Conservation (phyloP, 2,329 filamentous ascomycete species). For the Thielaviopsis ethacetica region DNA sequence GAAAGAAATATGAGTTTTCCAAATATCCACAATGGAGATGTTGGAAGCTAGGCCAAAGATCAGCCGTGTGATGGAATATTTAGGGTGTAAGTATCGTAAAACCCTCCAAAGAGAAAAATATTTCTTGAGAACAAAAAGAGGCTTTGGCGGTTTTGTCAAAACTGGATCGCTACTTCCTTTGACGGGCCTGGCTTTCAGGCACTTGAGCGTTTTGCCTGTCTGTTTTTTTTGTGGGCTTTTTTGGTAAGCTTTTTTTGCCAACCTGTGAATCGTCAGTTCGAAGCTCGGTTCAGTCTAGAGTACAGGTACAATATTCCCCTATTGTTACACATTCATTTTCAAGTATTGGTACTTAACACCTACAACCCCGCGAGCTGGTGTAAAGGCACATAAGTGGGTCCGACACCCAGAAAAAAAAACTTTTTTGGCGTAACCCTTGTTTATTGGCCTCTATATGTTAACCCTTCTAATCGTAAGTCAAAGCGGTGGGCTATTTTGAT, state of each 20-base stretch:
- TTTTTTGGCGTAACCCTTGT: too few species aligned
- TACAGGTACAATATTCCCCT: neutral
- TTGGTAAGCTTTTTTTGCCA: constrained; percentile 26
- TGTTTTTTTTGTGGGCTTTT: constrained; percentile 9
- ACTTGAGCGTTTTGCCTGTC: neutral
- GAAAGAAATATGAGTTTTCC: neutral
- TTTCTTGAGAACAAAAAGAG: neutral
- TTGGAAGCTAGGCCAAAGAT: neutral
- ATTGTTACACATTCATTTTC: neutral
- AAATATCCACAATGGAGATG: neutral
- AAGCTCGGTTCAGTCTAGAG: neutral
- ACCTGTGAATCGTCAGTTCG: constrained; percentile 23
- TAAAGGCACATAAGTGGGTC: too few species aligned
- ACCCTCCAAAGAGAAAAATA: neutral
- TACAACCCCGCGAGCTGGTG: neutral
- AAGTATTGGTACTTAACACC: neutral
- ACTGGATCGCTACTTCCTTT: neutral
- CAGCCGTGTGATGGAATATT: neutral
- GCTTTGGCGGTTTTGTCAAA: neutral
- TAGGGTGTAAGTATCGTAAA: neutral
- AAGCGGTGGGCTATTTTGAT: too few species aligned
- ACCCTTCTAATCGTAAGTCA: too few species aligned
- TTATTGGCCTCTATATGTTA: too few species aligned
- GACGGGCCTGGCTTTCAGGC: neutral
- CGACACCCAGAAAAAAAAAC: neutral